Evolutionary conservation across 2,329 filamentous ascomycete genomes (phyloP), one percentile per base, ranked within the genome.

Genomic region (Aureobasidium lini): DNA sequence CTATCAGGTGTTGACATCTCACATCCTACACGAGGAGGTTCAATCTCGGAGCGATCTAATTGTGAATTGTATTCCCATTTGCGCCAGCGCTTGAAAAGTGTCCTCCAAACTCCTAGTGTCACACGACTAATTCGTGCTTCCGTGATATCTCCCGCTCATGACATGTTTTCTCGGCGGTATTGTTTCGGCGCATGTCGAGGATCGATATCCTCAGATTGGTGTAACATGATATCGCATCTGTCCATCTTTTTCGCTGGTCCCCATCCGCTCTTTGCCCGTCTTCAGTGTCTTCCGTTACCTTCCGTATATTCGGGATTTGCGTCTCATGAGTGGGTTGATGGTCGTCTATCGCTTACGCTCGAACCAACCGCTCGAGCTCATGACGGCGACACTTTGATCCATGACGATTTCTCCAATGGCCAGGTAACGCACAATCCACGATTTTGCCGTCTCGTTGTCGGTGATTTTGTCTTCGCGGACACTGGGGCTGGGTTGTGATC

Each of bases 341-440:
- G 23, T 23, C 23, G 23, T 23, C 46, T 50, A 95, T 78, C 92
- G 84, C 74, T 84, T 92, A 70, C 94, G 84, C 78, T 96, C 92
- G 73, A 99, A 99, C 76, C 86, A 99, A 62, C 87, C 83, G 71
- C 89, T 95, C 50, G 88, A 87, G 43, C 90, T 88, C 72, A 96
- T 89, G 60, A 97, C 84, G 42, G 92, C 92, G 34, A 97, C 90
- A 32, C 91, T 95, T 78, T 95, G 89, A 75, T 99, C 94, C 91
- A 99, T 95, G 64, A 96, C 89, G 84, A 91, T 96, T 79, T 99
- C 94, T 67, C 94, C 94, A 16, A 96, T 87, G 63, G 90, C 90
- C 44, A 97, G 85, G 74, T 97, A 97, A 72, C 88, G 93, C 70
- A 93, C 88, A 66, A 97, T 84, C 91, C 92, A 97, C 56, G 62